Evolutionary conservation across 257 asterid species (phyloP), one percentile per base, ranked within the genome.

Genomic region (Perilla frutescens): DNA sequence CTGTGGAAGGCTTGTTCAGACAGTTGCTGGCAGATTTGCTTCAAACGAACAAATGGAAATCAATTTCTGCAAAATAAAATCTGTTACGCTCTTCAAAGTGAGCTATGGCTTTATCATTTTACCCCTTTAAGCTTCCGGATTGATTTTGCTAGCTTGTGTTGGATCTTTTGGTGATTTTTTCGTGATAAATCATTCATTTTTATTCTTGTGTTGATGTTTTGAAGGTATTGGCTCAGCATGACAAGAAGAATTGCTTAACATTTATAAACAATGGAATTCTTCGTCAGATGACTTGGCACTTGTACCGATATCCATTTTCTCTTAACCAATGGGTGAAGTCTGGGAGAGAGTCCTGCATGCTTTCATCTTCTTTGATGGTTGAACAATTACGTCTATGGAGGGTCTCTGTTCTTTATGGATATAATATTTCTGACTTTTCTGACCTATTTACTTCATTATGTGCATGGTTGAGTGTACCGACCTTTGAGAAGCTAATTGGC

Each of bases 361-460:
- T 90, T 78, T 86, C 88, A 31, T 91, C 99, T 8, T 85, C 87
- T 44, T 85, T 95, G 76, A 76, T 90, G 79, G 96, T 92, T 51
- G 98, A 95, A 76, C 99, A 90, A 76, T 84, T 92, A 68, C 95
- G 97, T 45, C 77, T 95, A 34, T 92, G 89, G 96, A 91, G 81
- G 84, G 96, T 86, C 82, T 87, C 91, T 74, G 69, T 90, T 56
- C 81, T 55, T 55, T 85, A 90, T 51, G 97, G 99, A 53, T 82
- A 80, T 75, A 80, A 80, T 77, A 84, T 86, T 49, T 89, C 96
- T 32, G 88, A 87, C 73, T 88, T 89, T 81, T 68, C 88, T 14
- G 86, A 86, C 70, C 70, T 92, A 32, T 90, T 88, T 76, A 81
- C 96, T 26, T 84, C 92, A 73, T 73, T 95, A 65, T 84, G 89